phyloP scores from a whole-genome alignment of 1,139 yeast genomes.

The Yamadazyma triangularis region DNA sequence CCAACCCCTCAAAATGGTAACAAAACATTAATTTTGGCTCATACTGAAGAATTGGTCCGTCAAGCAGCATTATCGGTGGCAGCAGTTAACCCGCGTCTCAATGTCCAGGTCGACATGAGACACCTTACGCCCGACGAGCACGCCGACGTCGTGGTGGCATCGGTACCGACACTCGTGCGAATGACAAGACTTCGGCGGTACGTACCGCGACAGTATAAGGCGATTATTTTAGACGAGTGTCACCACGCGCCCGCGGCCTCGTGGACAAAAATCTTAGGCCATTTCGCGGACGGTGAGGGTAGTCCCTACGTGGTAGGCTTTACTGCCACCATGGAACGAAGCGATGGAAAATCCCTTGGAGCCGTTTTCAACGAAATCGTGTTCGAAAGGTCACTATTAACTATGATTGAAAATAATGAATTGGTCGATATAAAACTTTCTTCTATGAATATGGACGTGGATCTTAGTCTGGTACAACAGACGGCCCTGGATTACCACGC shows the following conservation, averaged over 20 bases:
- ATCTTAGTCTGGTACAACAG: slow-evolving; percentile 28
- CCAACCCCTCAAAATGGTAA: slow-evolving; percentile 24
- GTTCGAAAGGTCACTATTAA: slow-evolving; percentile 60
- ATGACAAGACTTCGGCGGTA: slow-evolving; percentile 48
- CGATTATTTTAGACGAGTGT: slow-evolving; percentile 86
- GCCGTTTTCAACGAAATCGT: slow-evolving; percentile 70
- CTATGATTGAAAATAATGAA: slow-evolving; percentile 67
- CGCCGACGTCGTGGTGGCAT: slow-evolving; percentile 71
- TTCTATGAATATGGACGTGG: slow-evolving; percentile 43
- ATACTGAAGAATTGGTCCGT: slow-evolving; percentile 69
- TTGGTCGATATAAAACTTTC: slow-evolving; percentile 68
- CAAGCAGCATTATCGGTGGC: slow-evolving; percentile 62
- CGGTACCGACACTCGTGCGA: slow-evolving; percentile 63
- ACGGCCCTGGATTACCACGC: slow-evolving; percentile 52
- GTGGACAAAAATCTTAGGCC: slow-evolving; percentile 53
- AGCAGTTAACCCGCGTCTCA: slow-evolving; percentile 44
- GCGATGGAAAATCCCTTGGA: slow-evolving; percentile 60
- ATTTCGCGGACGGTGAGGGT: slow-evolving; percentile 48
- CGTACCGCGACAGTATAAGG: slow-evolving; percentile 55
- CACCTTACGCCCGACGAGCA: slow-evolving; percentile 28
- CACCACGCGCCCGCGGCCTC: slow-evolving; percentile 84
- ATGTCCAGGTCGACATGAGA: slow-evolving; percentile 75
- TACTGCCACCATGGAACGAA: slow-evolving; percentile 74
- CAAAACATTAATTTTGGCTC: slow-evolving; percentile 69
- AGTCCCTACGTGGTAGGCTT: slow-evolving; percentile 69